These are phyloP conservation scores for Paecilomyces variotii DNA, from an alignment of 2,329 filamentous ascomycete genomes.

Conservation along the genomic window DNA sequence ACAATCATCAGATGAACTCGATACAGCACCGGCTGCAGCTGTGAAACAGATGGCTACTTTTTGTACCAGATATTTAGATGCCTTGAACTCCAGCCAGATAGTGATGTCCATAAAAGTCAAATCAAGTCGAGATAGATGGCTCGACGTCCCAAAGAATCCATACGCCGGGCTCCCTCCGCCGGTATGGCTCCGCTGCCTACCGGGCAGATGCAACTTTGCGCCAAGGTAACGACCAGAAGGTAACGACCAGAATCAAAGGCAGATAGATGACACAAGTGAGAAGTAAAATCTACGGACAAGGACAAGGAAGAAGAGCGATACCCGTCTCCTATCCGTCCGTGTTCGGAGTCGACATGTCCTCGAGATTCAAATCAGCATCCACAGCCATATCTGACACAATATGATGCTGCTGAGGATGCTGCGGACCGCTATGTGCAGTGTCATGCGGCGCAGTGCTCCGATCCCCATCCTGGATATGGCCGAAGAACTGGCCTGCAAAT, in stretches of 20 bases:
- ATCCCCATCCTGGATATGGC: constrained; percentile 9
- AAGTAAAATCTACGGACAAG: background rate
- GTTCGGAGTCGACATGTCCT: background rate
- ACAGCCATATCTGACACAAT: background rate
- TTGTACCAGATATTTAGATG: background rate
- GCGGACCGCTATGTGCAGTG: background rate
- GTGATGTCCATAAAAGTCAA: background rate
- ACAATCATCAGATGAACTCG: background rate
- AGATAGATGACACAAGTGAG: background rate
- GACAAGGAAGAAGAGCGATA: background rate
- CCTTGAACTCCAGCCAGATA: background rate
- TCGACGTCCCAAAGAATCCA: background rate
- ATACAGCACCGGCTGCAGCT: background rate
- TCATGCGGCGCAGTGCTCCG: background rate
- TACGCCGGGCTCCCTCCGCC: background rate
- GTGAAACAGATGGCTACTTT: background rate
- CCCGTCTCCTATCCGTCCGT: background rate
- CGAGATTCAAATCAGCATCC: background rate
- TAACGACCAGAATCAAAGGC: background rate
- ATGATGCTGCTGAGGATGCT: background rate
- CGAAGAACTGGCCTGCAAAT: constrained; percentile 34
- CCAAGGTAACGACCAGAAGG: background rate
- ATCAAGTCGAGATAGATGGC: background rate
- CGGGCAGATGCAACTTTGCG: background rate
- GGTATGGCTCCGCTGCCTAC: background rate